A percentile compares a stretch with the other conserved stretches of the same genome.
phyloP scores from a whole-genome alignment of 2,329 filamentous ascomycete genomes.

The Lasiodiplodia citricola region DNA sequence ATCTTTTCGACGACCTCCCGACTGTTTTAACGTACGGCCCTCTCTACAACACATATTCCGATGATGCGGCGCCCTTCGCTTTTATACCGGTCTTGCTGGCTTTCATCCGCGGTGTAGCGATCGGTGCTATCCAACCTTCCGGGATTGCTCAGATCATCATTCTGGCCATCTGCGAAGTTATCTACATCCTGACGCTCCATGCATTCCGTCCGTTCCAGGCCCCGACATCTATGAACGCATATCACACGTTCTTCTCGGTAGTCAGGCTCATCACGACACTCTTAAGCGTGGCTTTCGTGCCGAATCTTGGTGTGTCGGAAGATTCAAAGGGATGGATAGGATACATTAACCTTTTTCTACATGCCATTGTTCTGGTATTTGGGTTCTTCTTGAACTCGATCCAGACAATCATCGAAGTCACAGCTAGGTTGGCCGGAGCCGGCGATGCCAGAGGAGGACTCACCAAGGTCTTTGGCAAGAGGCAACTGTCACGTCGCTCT shows the following conservation, averaged over 20 bases:
- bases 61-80: constrained; percentile 89
- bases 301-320: constrained; percentile 78
- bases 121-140: constrained; percentile 90
- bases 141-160: constrained; percentile 93
- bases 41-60: constrained; percentile 95
- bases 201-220: constrained; percentile 90
- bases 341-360: constrained; percentile 85
- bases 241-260: constrained; percentile 82
- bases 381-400: constrained; percentile 92
- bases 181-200: constrained; percentile 83
- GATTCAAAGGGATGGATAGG: constrained; percentile 91
- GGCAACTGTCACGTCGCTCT: constrained; percentile 77
- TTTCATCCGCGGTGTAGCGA: constrained; percentile 83
- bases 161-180: constrained; percentile 91
- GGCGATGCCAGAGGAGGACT: constrained; percentile 82
- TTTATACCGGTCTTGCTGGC: constrained; percentile 85
- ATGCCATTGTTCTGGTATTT: constrained; percentile 83
- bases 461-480: constrained; percentile 85
- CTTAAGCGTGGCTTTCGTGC: constrained; percentile 72
- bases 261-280: constrained; percentile 72
- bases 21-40: constrained; percentile 90
- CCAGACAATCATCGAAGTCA: constrained; percentile 88
- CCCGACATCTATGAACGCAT: constrained; percentile 96
- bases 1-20: constrained; percentile 90
- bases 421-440: constrained; percentile 80